Percentiles rank a stretch among this genome's conserved stretches.
These are phyloP conservation scores for Hemileccinum impolitum DNA, from an alignment of 768 basidiomycete genomes.

Conservation along the genomic window DNA sequence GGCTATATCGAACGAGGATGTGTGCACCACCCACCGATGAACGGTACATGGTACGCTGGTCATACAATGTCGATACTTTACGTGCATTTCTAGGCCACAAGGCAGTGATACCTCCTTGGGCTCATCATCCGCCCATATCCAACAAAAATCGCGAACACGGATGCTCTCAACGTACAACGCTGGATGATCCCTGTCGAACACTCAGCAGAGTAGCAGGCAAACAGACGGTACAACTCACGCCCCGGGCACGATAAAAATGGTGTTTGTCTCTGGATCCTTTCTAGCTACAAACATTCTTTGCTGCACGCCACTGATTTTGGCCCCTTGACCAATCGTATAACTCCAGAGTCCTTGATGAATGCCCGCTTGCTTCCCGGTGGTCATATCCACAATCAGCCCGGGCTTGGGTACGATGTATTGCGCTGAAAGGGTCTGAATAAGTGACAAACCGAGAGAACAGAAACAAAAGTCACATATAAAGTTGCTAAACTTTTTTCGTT, in stretches of 20 bases:
- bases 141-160: conserved; percentile 52
- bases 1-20: background rate
- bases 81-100: conserved; percentile 45
- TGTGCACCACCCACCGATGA: conserved; percentile 37
- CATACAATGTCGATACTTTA: conserved; percentile 76
- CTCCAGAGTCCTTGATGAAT: conserved; percentile 76
- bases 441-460: background rate
- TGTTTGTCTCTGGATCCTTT: conserved; percentile 64
- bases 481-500: conserved; percentile 63
- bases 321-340: conserved; percentile 83
- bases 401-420: conserved; percentile 70
- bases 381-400: conserved; percentile 63
- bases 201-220: background rate
- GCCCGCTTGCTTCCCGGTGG: conserved; percentile 52
- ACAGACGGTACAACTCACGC: conserved; percentile 40
- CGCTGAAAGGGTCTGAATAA: conserved; percentile 40
- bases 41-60: conserved; percentile 49
- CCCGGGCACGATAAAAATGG: conserved; percentile 74
- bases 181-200: conserved; percentile 51
- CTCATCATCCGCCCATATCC: conserved; percentile 71
- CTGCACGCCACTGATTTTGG: conserved; percentile 58
- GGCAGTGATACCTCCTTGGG: conserved; percentile 43
- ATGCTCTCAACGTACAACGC: conserved; percentile 45
- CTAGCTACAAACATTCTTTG: conserved; percentile 66
- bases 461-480: conserved; percentile 59